Evolutionary conservation across 441 rosid genomes (phyloP).

Genomic region (Pelargonium fulgidum): DNA sequence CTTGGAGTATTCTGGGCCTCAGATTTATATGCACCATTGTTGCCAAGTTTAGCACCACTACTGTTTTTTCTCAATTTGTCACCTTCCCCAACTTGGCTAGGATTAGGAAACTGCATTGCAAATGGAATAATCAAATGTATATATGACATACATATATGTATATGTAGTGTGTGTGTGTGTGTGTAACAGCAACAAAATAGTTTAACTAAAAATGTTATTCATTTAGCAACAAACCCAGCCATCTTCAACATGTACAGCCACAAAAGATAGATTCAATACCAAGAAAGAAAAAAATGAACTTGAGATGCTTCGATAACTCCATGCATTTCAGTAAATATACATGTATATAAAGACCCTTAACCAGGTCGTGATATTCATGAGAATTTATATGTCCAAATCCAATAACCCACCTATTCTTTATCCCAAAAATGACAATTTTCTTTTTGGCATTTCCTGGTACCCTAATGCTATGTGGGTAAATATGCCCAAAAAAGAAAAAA

Average conservation of each 20-base stretch:
- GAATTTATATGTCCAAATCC: background rate
- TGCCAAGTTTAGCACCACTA: constrained; percentile 28
- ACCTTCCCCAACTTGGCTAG: constrained; percentile 15
- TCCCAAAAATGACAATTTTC: background rate
- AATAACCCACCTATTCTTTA: background rate
- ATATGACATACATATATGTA: background rate
- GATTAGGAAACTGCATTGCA: background rate
- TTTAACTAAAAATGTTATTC: background rate
- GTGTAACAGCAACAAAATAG: background rate
- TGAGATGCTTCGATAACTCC: background rate
- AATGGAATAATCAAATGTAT: background rate
- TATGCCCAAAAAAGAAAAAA: background rate
- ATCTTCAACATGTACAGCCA: background rate
- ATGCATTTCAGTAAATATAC: background rate
- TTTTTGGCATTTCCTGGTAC: background rate
- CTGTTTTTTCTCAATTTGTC: constrained; percentile 29
- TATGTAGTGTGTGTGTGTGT: background rate
- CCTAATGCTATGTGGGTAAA: background rate
- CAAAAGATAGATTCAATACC: too few relatives aligned
- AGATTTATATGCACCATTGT: constrained; percentile 24
- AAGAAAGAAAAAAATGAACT: too few relatives aligned
- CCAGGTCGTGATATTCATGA: background rate
- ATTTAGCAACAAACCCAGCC: background rate
- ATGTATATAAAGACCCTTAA: background rate
- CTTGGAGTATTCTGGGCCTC: constrained; percentile 30